Evolutionary conservation across 2,329 filamentous ascomycete genomes (phyloP).

Genomic region (Botrytis tulipae): DNA sequence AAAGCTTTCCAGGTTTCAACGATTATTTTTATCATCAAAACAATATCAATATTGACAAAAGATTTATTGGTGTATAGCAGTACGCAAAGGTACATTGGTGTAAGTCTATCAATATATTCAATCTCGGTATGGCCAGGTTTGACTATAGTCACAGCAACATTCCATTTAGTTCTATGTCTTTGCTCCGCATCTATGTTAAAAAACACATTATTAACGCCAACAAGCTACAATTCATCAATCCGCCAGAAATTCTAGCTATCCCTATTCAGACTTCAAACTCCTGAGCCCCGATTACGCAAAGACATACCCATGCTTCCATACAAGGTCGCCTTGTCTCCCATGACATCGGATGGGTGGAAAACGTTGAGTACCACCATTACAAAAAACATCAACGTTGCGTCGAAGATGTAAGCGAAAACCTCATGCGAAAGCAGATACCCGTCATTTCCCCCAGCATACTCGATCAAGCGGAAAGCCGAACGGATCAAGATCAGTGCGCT

Average conservation of each 20-base stretch:
- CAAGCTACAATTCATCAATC: background rate
- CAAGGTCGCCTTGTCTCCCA: background rate
- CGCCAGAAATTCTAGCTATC: background rate
- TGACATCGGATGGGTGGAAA: slow-evolving; percentile 34
- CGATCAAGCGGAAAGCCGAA: slow-evolving; percentile 47
- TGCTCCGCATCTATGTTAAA: background rate
- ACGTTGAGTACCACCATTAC: slow-evolving; percentile 40
- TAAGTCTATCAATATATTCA: background rate
- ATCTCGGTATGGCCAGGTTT: background rate
- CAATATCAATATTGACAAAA: background rate
- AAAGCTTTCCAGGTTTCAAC: too few relatives aligned
- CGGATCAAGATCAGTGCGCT: slow-evolving; percentile 48
- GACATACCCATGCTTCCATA: background rate
- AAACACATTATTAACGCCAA: background rate
- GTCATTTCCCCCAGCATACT: slow-evolving; percentile 46
- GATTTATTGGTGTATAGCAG: too few relatives aligned
- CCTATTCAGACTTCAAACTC: background rate
- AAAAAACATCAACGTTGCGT: slow-evolving; percentile 44
- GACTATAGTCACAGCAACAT: background rate
- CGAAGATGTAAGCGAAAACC: slow-evolving; percentile 46
- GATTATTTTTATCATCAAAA: too few relatives aligned
- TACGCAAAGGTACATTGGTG: background rate
- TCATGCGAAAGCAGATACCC: slow-evolving; percentile 47
- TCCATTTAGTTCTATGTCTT: too few relatives aligned
- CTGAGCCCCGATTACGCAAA: background rate